Evolutionary conservation across 768 basidiomycete species (phyloP).

Genomic region (Chiua virens): DNA sequence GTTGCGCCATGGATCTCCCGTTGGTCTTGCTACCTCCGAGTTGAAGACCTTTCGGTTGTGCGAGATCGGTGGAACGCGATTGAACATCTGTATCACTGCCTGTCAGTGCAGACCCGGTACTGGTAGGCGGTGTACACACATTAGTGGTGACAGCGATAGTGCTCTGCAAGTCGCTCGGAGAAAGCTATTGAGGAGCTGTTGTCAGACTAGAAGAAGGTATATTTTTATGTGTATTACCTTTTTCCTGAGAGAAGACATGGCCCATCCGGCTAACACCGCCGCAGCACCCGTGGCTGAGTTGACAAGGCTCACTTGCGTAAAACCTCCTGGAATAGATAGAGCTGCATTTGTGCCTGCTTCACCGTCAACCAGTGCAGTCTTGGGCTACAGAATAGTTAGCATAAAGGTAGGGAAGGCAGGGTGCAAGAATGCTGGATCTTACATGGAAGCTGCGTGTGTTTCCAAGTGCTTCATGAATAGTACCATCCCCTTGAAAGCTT

Average conservation of each 20-base stretch:
- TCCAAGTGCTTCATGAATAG: conserved; percentile 85
- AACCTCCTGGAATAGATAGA: conserved; percentile 29
- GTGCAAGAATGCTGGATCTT: conserved; percentile 17
- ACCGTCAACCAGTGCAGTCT: conserved; percentile 47
- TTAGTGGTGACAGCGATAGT: conserved; percentile 49
- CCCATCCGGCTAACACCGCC: conserved; percentile 92
- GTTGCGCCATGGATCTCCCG: conserved; percentile 44
- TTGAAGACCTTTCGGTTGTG: conserved; percentile 62
- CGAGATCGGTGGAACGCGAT: conserved; percentile 16
- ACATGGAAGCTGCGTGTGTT: conserved; percentile 78
- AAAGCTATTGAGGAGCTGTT: conserved; percentile 46
- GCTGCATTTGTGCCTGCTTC: conserved; percentile 29
- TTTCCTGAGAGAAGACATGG: conserved; percentile 85
- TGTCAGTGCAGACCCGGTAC: not conserved
- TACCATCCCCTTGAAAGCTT: conserved; percentile 92
- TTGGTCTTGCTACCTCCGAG: conserved; percentile 59
- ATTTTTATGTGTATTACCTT: conserved; percentile 46
- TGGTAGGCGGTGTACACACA: conserved; percentile 38
- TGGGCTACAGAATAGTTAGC: conserved; percentile 44
- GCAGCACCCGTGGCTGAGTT: conserved; percentile 91
- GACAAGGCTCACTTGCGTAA: conserved; percentile 48
- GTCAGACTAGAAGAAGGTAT: not conserved
- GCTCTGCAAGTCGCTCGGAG: conserved; percentile 69
- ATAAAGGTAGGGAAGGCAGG: not conserved
- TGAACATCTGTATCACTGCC: not conserved